Base-by-base conservation (phyloP, 176 grass and related monocot species). In the Paspalum notatum region DNA sequence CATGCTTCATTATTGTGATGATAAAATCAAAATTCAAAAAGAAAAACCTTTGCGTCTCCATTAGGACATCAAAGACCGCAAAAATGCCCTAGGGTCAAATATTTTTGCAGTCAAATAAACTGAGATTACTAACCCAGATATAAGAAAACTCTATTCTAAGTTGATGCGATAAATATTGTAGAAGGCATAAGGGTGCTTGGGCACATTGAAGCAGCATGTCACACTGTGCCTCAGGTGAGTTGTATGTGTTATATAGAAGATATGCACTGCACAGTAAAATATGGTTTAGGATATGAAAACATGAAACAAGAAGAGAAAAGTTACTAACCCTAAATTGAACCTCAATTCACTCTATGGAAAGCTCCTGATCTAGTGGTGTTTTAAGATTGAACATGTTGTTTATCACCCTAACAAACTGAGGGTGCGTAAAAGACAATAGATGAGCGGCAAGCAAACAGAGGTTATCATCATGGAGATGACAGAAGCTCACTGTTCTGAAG, bases 401-500 rank as follows among this genome's bases (percentile, higher is more conserved):
- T 6, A 32, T 6, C 2, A 61, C 7, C 50, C 20, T 22, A 5
- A 21, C 15, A 26, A 27, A 66, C 15, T 65, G 37, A 64, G 37
- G n/a, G 8, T 55, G 26, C 8, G 1, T 10, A 54, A 24, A 67
- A 54, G 6, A 22, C 3, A 79, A 74, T 46, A 64, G n/a, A 60
- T 76, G 39, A 60, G 12, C 12, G n/a, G 15, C 6, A 43, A 16
- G n/a, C 17, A n/a, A 38, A 32, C 22, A 65, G 39, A 65, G 22
- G 11, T 16, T 72, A 37, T 72, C 18, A 27, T 54, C 10, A 46
- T 75, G 38, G 59, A 75, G 38, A 83, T 53, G 45, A 73, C n/a
- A 22, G 32, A 60, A 60, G 57, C 22, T 13, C 57, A 60, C 57
- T 60, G 24, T 60, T 3, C 57, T 60, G 13, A 50, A 14, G 24